phyloP scores from a whole-genome alignment of 2,329 filamentous ascomycete species.

The Aspergillus melleus region DNA sequence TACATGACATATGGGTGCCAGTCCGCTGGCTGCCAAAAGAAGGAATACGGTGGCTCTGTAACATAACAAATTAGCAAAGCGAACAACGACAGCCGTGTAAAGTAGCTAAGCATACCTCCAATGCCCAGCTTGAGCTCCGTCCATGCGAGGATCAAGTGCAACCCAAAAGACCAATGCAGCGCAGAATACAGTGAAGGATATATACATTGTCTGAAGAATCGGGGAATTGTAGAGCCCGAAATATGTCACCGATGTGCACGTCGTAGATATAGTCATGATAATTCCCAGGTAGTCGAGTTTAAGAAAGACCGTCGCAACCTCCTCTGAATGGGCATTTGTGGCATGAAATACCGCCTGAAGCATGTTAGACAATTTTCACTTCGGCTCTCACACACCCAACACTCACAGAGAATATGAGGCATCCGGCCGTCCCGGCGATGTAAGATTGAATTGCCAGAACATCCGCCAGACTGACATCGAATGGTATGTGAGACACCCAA shows the following conservation, averaged over 20 bases:
- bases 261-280: not conserved
- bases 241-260: not conserved
- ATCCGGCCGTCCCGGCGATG: not conserved
- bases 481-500: not conserved
- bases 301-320: not conserved
- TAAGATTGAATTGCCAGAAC: not conserved
- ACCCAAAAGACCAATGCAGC: not conserved
- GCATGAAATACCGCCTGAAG: not conserved
- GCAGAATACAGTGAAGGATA: not conserved
- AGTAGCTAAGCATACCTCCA: not conserved
- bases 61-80: not conserved
- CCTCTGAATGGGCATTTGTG: not conserved
- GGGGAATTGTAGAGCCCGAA: not conserved
- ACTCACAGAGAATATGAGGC: not conserved
- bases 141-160: not conserved
- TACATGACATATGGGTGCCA: not conserved
- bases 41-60: not conserved
- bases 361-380: not conserved
- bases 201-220: not conserved
- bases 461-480: not conserved
- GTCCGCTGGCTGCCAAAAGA: not conserved
- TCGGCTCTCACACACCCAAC: not conserved
- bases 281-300: slow-evolving; percentile 2
- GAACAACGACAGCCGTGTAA: not conserved
- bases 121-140: not conserved